Conservation (phyloP, 2,329 filamentous ascomycete species). For the Hypoxylon sp. region DNA sequence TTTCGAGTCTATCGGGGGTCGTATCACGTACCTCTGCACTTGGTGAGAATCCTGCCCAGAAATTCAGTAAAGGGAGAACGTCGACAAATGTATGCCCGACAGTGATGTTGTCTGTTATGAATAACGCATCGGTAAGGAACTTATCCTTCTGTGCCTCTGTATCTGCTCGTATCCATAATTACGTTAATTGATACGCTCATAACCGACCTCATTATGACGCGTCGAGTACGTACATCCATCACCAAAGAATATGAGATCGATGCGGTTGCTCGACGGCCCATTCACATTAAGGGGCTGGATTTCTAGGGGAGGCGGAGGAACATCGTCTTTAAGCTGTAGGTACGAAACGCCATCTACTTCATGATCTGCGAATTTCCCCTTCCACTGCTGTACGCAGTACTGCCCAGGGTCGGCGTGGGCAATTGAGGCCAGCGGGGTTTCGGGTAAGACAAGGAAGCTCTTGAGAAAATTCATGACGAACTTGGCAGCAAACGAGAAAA, state of each 20-base stretch:
- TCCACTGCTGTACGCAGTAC: conserved; percentile 54
- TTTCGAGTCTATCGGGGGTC: not conserved
- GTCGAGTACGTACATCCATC: conserved; percentile 50
- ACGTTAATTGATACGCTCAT: conserved; percentile 11
- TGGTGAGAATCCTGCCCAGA: conserved; percentile 53
- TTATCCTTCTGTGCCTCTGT: conserved; percentile 53
- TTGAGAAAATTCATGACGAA: conserved; percentile 39
- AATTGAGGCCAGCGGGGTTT: conserved; percentile 22
- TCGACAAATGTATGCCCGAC: conserved; percentile 53
- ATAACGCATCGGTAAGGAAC: conserved; percentile 52
- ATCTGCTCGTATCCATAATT: conserved; percentile 40
- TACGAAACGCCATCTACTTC: conserved; percentile 45
- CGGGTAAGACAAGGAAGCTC: conserved; percentile 35
- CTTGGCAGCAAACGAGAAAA: conserved; percentile 1
- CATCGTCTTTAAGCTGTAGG: conserved; percentile 42
- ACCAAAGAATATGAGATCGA: conserved; percentile 54
- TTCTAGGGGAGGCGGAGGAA: conserved; percentile 50
- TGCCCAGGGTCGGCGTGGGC: conserved; percentile 42
- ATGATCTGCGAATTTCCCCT: conserved; percentile 49
- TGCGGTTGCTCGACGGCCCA: conserved; percentile 51
- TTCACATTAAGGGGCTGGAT: conserved; percentile 54
- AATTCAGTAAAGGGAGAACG: conserved; percentile 52
- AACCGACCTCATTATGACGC: not conserved
- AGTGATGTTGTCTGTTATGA: conserved; percentile 50
- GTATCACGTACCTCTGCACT: conserved; percentile 48